These are phyloP conservation scores for Hericium alpestre DNA, from an alignment of 768 basidiomycete genomes.

Conservation along the genomic window DNA sequence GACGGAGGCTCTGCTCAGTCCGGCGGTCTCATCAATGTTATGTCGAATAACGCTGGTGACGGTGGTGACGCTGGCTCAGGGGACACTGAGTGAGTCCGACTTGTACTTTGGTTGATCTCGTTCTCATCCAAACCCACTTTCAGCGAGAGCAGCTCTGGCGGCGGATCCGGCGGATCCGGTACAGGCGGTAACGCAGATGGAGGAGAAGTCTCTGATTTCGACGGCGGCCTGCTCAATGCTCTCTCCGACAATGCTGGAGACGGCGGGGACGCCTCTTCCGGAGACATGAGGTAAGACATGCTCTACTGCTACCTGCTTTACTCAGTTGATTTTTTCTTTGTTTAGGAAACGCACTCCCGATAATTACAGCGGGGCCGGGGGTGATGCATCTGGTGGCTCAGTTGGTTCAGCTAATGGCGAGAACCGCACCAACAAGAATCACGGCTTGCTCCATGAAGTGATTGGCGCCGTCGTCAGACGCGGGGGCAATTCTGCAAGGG, in stretches of 20 bases:
- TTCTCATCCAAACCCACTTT: neutral
- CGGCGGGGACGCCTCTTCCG: constrained; percentile 15
- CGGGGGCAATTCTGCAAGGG: neutral
- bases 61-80: constrained; percentile 17
- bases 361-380: neutral
- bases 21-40: constrained; percentile 17
- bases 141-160: neutral
- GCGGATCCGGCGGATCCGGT: neutral
- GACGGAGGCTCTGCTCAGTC: neutral
- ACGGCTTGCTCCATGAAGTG: no score
- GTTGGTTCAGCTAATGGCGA: neutral
- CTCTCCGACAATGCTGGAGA: constrained; percentile 18
- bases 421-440: no score
- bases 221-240: neutral
- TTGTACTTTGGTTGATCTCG: no score
- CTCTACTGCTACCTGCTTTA: no score
- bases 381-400: neutral
- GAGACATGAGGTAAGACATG: constrained; percentile 1
- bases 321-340: no score
- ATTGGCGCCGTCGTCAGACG: no score
- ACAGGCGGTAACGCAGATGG: neutral
- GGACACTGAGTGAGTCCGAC: neutral
- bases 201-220: neutral
- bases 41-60: constrained; percentile 22
- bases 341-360: neutral